Evolutionary conservation across 2,329 filamentous ascomycete genomes (phyloP).

Genomic region (Tympanopsis confertula): DNA sequence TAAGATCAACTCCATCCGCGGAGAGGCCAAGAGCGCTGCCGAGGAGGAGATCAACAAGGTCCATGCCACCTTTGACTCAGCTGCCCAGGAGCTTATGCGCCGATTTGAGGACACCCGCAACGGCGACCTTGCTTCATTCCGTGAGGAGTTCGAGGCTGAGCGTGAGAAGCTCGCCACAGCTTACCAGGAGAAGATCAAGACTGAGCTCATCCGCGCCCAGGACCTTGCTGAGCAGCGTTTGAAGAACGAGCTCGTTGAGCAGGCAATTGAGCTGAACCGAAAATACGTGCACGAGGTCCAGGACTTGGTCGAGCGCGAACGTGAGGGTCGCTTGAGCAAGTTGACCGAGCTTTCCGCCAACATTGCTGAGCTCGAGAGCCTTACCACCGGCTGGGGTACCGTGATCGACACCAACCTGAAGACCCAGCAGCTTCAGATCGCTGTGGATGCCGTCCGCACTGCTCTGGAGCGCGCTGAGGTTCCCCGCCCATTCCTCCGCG

Average conservation of each 20-base stretch:
- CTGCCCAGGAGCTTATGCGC: constrained; percentile 74
- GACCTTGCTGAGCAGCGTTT: constrained; percentile 73
- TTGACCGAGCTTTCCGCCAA: constrained; percentile 67
- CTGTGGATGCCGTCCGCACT: constrained; percentile 81
- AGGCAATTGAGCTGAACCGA: constrained; percentile 79
- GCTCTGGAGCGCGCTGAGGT: constrained; percentile 65
- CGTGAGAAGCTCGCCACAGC: constrained; percentile 65
- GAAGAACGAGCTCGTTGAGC: constrained; percentile 77
- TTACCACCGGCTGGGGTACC: constrained; percentile 80
- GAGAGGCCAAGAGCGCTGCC: constrained; percentile 58
- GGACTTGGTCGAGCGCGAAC: constrained; percentile 76
- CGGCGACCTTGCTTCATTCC: constrained; percentile 71
- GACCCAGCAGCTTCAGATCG: constrained; percentile 92
- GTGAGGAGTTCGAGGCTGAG: constrained; percentile 77
- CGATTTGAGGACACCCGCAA: constrained; percentile 78
- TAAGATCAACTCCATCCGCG: constrained; percentile 67
- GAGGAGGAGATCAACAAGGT: constrained; percentile 62
- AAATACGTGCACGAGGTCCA: constrained; percentile 71
- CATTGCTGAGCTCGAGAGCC: constrained; percentile 73
- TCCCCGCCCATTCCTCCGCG: constrained; percentile 77
- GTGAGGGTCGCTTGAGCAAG: constrained; percentile 74
- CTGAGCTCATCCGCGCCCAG: constrained; percentile 68
- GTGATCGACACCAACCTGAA: constrained; percentile 83
- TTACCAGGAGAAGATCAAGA: constrained; percentile 70
- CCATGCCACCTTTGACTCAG: constrained; percentile 66